Base-by-base conservation (phyloP, 805 yeast species). In the Candida tallmaniae region DNA sequence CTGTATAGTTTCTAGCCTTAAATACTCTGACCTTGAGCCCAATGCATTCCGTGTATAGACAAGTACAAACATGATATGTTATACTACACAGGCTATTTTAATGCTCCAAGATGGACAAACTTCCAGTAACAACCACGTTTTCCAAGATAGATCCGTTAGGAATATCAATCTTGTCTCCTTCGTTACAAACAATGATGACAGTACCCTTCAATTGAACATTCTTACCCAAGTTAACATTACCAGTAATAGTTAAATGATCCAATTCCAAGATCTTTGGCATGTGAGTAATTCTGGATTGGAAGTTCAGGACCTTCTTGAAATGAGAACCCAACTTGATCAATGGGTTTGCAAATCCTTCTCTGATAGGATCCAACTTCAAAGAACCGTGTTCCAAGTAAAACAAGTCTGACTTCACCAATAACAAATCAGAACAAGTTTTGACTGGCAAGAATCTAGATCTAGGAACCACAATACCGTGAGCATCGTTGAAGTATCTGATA, bases 401-500 rank as follows among this genome's bases (percentile, higher is more conserved):
- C 55, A 93, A 74, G 60, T 93, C 97, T 7, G 97, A 88, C 67
- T 93, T 93, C 46, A 93, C 98, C 54, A 93, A 74, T 51, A 93
- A 69, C 63, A 93, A 69, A 62, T 93, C 98, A 5, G 97, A 88
- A 62, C 93, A 87, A 13, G 98, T 93, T 73, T 93, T 93, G 51
- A 93, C 98, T 11, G 98, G 98, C 68, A 93, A 75, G 76, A 93
- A 93, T 60, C 98, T 81, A 27, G 96, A 77, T 71, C 98, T 86
- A 65, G 98, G 97, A 24, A 93, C 98, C 52, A 88, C 95, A 50
- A 93, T 94, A 67, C 98, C 98, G 54, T 87, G 96, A 20, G 97
- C 96, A 51, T 86, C 84, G 47, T 81, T 73, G 67, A 93, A 93
- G 66, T 89, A 90, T 67, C 95, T 84, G 58, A 93, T 93, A 31